Evolutionary conservation across 2,329 filamentous ascomycete species (phyloP), one percentile per base, ranked within the genome.

Genomic region (Penicillium sp.): DNA sequence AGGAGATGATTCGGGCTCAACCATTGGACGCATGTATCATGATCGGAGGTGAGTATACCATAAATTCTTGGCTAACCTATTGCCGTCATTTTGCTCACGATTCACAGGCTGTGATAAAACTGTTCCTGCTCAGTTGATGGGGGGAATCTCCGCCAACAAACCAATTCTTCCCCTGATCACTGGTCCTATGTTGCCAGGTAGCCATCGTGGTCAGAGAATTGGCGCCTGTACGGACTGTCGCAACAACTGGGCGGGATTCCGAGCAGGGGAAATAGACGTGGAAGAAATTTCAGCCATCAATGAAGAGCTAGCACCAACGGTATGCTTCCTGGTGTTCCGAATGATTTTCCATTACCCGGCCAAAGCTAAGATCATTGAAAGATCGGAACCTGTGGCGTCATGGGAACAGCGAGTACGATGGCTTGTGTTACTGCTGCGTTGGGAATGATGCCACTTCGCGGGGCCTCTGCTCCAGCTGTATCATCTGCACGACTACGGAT

Each of bases 141-240:
- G 88, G 1, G 88, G 84, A 0, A 87, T 91, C 16, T 90, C 87
- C 0, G 88, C 88, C 0, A 89, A 90, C 61, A 90, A 90, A 66
- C 87, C 88, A 0, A 81, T 89, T 1, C 68, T 91, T 2, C 87
- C 86, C 24, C 75, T 91, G 0, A 82, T 90, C 0, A 90, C 88
- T 0, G 88, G 88, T 0, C 88, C 89, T 0, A 91, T 91, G 87
- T 86, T 90, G 83, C 87, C 88, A 0, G 89, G 88, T 0, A 89
- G 83, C 39, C 83, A 88, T 60, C 78, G 80, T 13, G 88, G 88
- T 0, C 77, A 79, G 2, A 76, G 88, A 0, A 82, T 91, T 1
- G 88, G 89, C 1, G 89, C 89, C 6, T 91, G 89, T 59, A 91
- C 89, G 0, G 89, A 91, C 64, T 91, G 88, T 57, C 78, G 89